Conservation (phyloP, 345 rosid species). For the Durio zibethinus region DNA sequence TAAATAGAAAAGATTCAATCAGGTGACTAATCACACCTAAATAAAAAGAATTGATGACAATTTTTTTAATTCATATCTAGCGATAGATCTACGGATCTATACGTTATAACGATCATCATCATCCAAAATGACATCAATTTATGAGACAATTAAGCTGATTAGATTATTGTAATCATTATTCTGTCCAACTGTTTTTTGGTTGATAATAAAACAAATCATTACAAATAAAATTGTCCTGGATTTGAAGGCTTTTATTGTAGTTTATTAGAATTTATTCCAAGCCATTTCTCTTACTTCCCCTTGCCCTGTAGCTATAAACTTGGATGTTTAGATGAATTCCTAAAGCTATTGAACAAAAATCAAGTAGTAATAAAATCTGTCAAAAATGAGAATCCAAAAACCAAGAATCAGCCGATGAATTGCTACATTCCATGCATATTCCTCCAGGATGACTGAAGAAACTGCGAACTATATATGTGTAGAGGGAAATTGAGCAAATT, state of each 20-base stretch:
- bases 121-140: neutral
- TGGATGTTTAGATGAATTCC: neutral
- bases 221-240: neutral
- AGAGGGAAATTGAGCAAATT: neutral
- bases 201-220: constrained; percentile 1
- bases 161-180: neutral
- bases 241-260: constrained; percentile 1
- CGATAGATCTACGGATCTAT: too few relatives aligned
- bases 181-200: neutral
- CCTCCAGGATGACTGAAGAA: neutral
- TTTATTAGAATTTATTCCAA: neutral
- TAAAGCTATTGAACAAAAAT: neutral
- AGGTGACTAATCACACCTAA: too few relatives aligned
- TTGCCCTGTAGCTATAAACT: neutral
- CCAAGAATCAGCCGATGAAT: neutral
- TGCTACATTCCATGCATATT: neutral
- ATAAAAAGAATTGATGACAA: too few relatives aligned
- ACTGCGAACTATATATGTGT: neutral
- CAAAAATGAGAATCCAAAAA: constrained; percentile 3
- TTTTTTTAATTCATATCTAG: too few relatives aligned
- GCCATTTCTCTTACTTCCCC: neutral
- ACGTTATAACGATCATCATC: too few relatives aligned
- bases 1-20: too few relatives aligned
- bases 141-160: neutral
- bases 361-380: neutral